Percentiles rank a stretch among this genome's conserved stretches.
phyloP scores from a whole-genome alignment of 192 early-diverging fungal species.

The Umbelopsis isabellina region DNA sequence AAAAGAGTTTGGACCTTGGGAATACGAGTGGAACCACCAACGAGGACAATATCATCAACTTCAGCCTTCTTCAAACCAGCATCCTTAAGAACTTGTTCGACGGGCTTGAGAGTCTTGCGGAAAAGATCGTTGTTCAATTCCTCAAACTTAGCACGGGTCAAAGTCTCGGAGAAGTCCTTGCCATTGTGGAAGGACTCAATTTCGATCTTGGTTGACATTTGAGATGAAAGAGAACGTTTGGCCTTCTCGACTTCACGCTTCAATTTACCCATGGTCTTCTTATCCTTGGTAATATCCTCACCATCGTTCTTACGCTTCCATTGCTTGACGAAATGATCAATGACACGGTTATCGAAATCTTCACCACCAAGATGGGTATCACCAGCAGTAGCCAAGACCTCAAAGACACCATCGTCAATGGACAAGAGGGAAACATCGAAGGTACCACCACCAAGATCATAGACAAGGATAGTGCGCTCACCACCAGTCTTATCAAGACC shows the following conservation, averaged over 20 bases:
- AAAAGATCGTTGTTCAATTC: constrained; percentile 90
- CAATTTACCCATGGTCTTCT: constrained; percentile 88
- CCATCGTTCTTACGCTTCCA: constrained; percentile 83
- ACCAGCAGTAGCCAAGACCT: constrained; percentile 97
- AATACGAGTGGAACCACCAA: constrained; percentile 98
- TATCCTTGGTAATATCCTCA: constrained; percentile 79
- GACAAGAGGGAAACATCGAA: constrained; percentile 96
- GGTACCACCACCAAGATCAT: constrained; percentile 96
- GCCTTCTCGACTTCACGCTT: constrained; percentile 90
- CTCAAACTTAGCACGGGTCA: constrained; percentile 93
- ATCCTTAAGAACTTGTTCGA: constrained; percentile 90
- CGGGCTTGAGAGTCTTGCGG: constrained; percentile 88
- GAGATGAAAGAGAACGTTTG: constrained; percentile 90
- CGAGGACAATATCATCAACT: constrained; percentile 95
- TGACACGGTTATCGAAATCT: constrained; percentile 97
- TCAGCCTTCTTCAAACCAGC: constrained; percentile 81
- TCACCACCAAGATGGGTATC: constrained; percentile 99
- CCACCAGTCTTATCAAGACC: constrained; percentile 92
- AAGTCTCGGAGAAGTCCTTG: constrained; percentile 85
- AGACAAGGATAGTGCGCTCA: constrained; percentile 92
- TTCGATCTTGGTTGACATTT: constrained; percentile 87
- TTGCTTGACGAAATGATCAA: constrained; percentile 86
- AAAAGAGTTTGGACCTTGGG: constrained; percentile 95
- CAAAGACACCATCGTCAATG: constrained; percentile 97
- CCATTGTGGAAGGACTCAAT: constrained; percentile 87